Percentiles rank a stretch among this genome's conserved stretches.
phyloP scores from a whole-genome alignment of 75 land plant genomes.

The Picea sitchensis region DNA sequence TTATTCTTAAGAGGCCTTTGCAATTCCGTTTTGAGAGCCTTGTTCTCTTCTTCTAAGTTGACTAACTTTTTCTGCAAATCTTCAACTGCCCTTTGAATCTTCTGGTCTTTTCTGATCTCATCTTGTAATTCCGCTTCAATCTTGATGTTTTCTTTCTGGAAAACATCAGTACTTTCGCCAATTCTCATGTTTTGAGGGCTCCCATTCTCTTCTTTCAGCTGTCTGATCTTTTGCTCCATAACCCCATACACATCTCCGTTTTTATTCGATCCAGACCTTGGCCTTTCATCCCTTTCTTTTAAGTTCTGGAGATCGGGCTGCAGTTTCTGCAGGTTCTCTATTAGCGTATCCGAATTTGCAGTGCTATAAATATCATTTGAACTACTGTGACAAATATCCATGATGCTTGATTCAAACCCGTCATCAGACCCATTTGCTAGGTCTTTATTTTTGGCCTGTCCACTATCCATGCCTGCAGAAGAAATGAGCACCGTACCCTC shows the following conservation, averaged over 20 bases:
- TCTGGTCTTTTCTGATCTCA: not conserved
- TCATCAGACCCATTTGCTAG: too few species aligned
- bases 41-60: not conserved
- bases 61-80: not conserved
- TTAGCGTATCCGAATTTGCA: not conserved
- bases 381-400: not conserved
- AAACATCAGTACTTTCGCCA: not conserved
- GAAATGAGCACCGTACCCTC: too few species aligned
- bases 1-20: not conserved
- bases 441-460: too few species aligned
- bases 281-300: not conserved
- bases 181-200: not conserved
- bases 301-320: not conserved
- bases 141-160: not conserved
- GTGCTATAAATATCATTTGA: not conserved
- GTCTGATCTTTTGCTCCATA: not conserved
- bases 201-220: not conserved
- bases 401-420: too few species aligned
- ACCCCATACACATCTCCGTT: not conserved
- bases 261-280: not conserved
- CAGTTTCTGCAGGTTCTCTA: not conserved
- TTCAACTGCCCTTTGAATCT: not conserved
- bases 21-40: not conserved
- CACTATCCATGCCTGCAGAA: too few species aligned
- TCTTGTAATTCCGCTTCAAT: not conserved